Conservation (phyloP, 192 early-diverging fungal genomes). For the Backusella australiensis region DNA sequence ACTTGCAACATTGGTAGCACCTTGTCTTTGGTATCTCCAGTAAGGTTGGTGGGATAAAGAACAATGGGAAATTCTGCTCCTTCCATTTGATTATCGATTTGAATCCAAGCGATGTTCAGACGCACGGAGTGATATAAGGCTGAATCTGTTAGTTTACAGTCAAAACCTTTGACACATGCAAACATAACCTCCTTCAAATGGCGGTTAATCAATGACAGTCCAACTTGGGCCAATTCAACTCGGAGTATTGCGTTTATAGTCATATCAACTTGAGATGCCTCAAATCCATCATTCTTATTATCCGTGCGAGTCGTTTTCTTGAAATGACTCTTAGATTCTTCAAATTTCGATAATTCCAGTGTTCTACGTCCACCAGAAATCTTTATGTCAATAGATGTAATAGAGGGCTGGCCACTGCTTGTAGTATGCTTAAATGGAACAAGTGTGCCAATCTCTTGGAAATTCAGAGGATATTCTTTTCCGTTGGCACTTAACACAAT, state of each 20-base stretch:
- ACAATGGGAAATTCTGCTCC: slow-evolving; percentile 87
- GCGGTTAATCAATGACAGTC: slow-evolving; percentile 85
- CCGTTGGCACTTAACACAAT: slow-evolving; percentile 77
- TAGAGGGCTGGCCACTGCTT: slow-evolving; percentile 27
- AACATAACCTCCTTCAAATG: slow-evolving; percentile 85
- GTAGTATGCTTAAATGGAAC: slow-evolving; percentile 81
- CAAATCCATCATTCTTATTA: slow-evolving; percentile 39
- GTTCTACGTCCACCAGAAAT: slow-evolving; percentile 68
- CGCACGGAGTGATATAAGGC: slow-evolving; percentile 76
- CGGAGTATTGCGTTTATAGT: slow-evolving; percentile 61
- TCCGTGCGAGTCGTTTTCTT: slow-evolving; percentile 12
- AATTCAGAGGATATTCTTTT: slow-evolving; percentile 69
- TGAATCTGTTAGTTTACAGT: slow-evolving; percentile 78
- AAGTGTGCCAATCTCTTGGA: slow-evolving; percentile 89
- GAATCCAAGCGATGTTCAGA: slow-evolving; percentile 85
- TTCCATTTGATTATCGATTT: slow-evolving; percentile 95
- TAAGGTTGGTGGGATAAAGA: slow-evolving; percentile 86
- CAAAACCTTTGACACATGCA: slow-evolving; percentile 71
- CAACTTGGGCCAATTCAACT: slow-evolving; percentile 82
- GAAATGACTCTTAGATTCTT: slow-evolving; percentile 64
- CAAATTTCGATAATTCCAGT: slow-evolving; percentile 63
- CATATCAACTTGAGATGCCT: slow-evolving; percentile 48
- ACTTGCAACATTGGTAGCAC: slow-evolving; percentile 62
- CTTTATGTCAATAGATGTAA: slow-evolving; percentile 72
- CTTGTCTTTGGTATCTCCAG: slow-evolving; percentile 48